Conservation (phyloP, 176 grass and related monocot species). For the Lolium multiflorum region DNA sequence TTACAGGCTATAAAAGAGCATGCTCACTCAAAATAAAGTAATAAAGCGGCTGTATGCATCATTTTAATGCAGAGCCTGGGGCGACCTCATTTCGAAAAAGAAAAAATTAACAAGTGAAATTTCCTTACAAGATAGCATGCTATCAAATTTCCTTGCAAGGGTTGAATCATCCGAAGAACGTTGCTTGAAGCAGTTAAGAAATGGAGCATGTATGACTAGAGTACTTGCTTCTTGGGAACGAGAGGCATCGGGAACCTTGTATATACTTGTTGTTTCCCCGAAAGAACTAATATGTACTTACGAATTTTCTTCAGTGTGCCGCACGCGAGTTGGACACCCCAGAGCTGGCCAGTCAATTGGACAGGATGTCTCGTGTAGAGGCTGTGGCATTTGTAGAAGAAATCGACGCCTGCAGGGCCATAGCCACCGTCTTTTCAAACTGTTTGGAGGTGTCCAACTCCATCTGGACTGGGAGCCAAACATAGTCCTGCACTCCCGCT, state of each 20-base stretch:
- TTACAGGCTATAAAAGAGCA: background rate
- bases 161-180: background rate
- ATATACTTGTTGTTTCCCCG: background rate
- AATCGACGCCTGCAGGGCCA: too few relatives aligned
- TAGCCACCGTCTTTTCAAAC: background rate
- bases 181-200: background rate
- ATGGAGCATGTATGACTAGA: background rate
- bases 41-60: too few relatives aligned
- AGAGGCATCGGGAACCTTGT: background rate
- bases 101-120: background rate
- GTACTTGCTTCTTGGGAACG: background rate
- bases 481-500: too few relatives aligned
- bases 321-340: too few relatives aligned
- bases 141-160: background rate
- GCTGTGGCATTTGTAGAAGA: too few relatives aligned
- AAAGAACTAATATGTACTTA: too few relatives aligned
- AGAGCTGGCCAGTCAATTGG: too few relatives aligned
- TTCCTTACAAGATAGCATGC: background rate
- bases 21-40: too few relatives aligned
- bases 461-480: background rate
- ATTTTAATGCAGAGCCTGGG: too few relatives aligned
- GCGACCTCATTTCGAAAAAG: too few relatives aligned
- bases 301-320: background rate
- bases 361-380: too few relatives aligned
- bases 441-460: background rate